Base-by-base conservation (phyloP, 2,329 filamentous ascomycete species). In the Apiospora koreana region DNA sequence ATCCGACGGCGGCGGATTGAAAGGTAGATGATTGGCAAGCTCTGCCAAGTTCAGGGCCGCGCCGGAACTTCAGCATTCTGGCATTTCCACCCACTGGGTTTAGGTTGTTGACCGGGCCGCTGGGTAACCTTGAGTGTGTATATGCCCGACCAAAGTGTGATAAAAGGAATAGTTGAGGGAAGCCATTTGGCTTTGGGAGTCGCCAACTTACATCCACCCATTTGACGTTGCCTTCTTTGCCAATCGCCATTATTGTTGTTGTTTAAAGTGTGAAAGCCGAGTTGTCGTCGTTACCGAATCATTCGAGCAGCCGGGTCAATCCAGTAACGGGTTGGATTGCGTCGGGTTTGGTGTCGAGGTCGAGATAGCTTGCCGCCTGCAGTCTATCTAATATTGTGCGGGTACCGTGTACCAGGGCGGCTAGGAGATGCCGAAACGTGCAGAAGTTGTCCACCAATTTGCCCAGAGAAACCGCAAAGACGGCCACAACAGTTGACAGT, bases 171-270 rank as follows among this genome's bases (percentile, higher is more conserved):
- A 4, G 9, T 62, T 38, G 18, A 62, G 18, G 54, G 31, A 21
- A 38, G 28, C 54, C 25, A 18, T 62, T 62, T 62, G 54, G 54
- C 31, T 62, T 62, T 62, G 31, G 65, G 12, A 65, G 45, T 62
- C 41, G 62, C 70, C 64, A 43, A 84, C 86, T 79, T 81, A 89
- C 87, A 83, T 89, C 87, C 50, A 89, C 86, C 87, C 87, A 89
- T 81, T 89, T 88, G 28, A 89, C 86, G 72, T 87, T 87, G 72
- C 82, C 80, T 77, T 84, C 82, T 70, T 79, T 82, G 64, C 82
- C 82, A 68, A 84, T 82, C 35, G 81, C 78, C 82, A 84, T 84
- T 25, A 84, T 84, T 25, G 68, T 76, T 84, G 81, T 74, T 91
- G 85, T 2, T 8, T 46, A n/a, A n/a, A 41, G 58, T 62, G 9